Base-by-base conservation (phyloP, 1,284 basidiomycete species). In the Volvariella volvacea region DNA sequence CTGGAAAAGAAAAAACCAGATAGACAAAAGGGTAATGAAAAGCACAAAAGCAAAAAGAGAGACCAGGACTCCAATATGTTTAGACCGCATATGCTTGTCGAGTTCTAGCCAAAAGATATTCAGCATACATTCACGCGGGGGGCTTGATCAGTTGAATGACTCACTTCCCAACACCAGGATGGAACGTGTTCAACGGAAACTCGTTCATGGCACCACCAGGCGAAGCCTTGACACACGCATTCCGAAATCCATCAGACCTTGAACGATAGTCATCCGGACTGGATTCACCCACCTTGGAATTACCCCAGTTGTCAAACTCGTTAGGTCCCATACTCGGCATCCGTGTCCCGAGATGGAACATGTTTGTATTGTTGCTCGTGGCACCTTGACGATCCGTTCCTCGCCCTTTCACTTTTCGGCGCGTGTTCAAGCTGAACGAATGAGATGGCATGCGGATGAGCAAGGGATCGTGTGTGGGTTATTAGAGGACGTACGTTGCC, bases 401-500 rank as follows among this genome's bases (percentile, higher is more conserved):
- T 34, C 63, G 59, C 16, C 71, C 74, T 14, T 65, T 64, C 39
- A 74, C 51, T n/a, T 55, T 58, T 38, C 71, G 61, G 15, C 75
- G 68, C 3, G 75, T 78, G 52, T 77, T 78, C 30, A 78, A 63
- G 15, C 74, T 76, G 39, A 37, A 42, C 12, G 17, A 54, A 50
- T 1, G 41, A 20, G 4, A 22, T 44, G 4, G 33, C 8, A 7
- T 22, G 3, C 39, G 8, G 39, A 31, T 21, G 20, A 40, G 21
- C 17, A n/a, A 25, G 43, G 41, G 19, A 6, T 7, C 30, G 39
- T 15, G 30, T 20, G 9, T 22, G 33, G 33, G 16, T n/a, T 21
- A 2, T 16, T 16, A 31, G 16, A 32, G 25, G 9, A 50, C 77
- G 45, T 55, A 83, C 78, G 82, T 79, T 45, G 80, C 78, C 53